Conservation (phyloP, 164 flowering plant genomes). For the Vitis cinerea region DNA sequence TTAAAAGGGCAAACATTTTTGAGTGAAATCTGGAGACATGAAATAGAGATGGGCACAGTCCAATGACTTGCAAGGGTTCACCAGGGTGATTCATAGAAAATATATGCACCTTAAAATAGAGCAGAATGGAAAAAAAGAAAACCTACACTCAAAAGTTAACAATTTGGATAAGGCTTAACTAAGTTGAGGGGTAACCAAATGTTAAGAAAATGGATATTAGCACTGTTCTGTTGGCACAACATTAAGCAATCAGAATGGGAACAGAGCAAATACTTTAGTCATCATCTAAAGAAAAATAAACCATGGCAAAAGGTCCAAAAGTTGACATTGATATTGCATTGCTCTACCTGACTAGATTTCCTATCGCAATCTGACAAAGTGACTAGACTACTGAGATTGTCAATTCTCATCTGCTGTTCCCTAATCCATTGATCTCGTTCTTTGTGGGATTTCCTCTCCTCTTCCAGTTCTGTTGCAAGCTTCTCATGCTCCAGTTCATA, state of each 20-base stretch:
- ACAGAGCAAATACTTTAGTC: neutral
- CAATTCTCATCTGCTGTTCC: constrained; percentile 71
- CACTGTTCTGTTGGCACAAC: neutral
- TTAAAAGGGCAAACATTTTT: neutral
- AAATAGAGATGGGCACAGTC: neutral
- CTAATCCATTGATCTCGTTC: constrained; percentile 59
- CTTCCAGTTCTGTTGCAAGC: constrained; percentile 85
- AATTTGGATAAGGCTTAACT: too few relatives aligned
- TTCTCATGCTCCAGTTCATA: constrained; percentile 86
- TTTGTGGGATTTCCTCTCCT: constrained; percentile 80
- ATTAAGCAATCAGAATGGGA: neutral
- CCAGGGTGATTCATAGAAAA: neutral
- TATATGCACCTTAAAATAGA: neutral
- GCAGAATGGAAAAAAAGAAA: neutral
- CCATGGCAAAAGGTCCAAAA: neutral
- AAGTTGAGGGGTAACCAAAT: neutral
- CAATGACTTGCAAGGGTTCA: neutral
- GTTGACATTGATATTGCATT: neutral
- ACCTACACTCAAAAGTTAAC: neutral
- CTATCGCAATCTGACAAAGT: constrained; percentile 43
- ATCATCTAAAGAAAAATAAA: neutral
- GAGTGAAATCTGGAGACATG: neutral
- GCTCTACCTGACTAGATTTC: constrained; percentile 50
- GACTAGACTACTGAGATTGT: constrained; percentile 52
- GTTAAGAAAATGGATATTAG: neutral